Evolutionary conservation across 2,329 filamentous ascomycete genomes (phyloP).

Genomic region (Fonsecaea nubica): DNA sequence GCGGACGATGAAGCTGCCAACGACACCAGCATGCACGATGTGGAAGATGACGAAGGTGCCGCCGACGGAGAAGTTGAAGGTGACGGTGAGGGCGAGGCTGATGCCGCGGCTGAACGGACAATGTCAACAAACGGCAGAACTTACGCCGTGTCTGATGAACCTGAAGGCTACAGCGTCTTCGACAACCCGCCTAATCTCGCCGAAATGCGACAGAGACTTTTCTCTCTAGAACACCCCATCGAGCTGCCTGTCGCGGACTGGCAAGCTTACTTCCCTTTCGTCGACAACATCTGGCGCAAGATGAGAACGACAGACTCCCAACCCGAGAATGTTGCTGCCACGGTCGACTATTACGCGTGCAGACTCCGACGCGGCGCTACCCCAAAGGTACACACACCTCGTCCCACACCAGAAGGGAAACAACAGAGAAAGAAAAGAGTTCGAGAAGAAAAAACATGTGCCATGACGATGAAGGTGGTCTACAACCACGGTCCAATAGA

Average conservation of each 20-base stretch:
- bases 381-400: conserved; percentile 48
- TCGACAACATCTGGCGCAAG: conserved; percentile 60
- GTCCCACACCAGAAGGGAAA: conserved; percentile 54
- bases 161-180: conserved; percentile 46
- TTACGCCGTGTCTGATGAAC: conserved; percentile 22
- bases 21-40: conserved; percentile 28
- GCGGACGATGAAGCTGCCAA: conserved; percentile 28
- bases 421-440: conserved; percentile 52
- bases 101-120: conserved; percentile 23
- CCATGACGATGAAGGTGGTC: conserved; percentile 57
- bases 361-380: conserved; percentile 50
- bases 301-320: conserved; percentile 45
- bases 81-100: conserved; percentile 12
- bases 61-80: conserved; percentile 16
- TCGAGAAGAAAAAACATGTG: conserved; percentile 55
- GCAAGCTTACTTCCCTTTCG: conserved; percentile 56
- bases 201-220: conserved; percentile 52
- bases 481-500: conserved; percentile 52
- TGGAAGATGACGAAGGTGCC: conserved; percentile 21
- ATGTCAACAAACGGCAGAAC: conserved; percentile 27
- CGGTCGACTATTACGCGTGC: conserved; percentile 57
- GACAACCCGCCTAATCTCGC: conserved; percentile 53
- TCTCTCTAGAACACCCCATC: conserved; percentile 54
- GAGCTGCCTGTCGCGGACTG: conserved; percentile 56
- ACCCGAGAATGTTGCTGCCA: conserved; percentile 45